These are phyloP conservation scores for Fremontodendron californicum DNA, from an alignment of 345 rosid species.

Conservation along the genomic window DNA sequence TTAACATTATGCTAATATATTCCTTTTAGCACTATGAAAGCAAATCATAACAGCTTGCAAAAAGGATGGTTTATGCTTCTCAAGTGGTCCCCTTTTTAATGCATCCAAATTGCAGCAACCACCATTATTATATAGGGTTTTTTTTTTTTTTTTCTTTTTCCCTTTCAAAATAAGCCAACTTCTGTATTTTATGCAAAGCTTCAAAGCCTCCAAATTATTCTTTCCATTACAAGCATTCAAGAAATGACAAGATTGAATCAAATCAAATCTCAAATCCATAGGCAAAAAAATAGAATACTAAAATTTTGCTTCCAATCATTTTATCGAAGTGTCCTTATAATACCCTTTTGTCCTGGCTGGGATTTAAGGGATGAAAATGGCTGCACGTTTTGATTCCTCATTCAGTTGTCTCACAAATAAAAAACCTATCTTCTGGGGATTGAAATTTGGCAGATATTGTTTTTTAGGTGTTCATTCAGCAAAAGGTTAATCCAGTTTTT, in stretches of 20 bases:
- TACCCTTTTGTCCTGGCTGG: not conserved
- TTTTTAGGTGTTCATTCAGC: not conserved
- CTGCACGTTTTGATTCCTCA: conserved; percentile 17
- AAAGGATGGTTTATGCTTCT: not conserved
- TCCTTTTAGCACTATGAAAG: conserved; percentile 23
- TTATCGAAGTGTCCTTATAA: conserved; percentile 1
- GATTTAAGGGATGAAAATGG: conserved; percentile 12
- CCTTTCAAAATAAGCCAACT: conserved; percentile 22
- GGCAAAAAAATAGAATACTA: not conserved
- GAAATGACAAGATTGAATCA: conserved; percentile 23
- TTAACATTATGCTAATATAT: conserved; percentile 18
- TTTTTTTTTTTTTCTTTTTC: too few relatives aligned
- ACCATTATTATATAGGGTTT: not conserved
- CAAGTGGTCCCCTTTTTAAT: conserved; percentile 28
- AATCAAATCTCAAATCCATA: conserved; percentile 26
- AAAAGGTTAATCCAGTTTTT: not conserved
- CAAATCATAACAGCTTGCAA: conserved; percentile 17
- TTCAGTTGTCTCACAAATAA: conserved; percentile 5
- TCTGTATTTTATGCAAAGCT: conserved; percentile 18
- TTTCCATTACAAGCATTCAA: not conserved
- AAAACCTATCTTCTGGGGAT: not conserved
- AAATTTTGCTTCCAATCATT: conserved; percentile 27
- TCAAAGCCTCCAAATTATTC: conserved; percentile 7
- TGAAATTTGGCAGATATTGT: not conserved
- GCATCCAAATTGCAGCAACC: conserved; percentile 29